Base-by-base conservation (phyloP, 164 flowering plant genomes). In the Chloranthus sessilifolius region DNA sequence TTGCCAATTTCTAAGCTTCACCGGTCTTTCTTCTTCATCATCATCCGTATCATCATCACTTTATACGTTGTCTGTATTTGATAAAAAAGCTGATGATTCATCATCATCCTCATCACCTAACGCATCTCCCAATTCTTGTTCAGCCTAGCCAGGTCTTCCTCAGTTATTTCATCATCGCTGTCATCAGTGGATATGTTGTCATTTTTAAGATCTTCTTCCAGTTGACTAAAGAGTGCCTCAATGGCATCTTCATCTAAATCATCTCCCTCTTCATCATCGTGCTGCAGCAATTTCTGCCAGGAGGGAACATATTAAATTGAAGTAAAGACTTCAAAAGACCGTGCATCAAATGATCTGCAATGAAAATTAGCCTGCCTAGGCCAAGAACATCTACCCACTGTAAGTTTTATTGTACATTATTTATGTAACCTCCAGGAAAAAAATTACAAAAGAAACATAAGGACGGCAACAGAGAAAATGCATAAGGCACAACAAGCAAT, bases 1-100 rank as follows among this genome's bases (percentile, higher is more conserved):
- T 56, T 94, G 97, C 99, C 96, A 94, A 58, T 56, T 80, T 79
- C 70, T 94, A 15, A 94, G 88, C 60, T 79, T 66, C 47, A 68
- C 49, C 9, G 80, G 88, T 43, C n/a, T 53, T 46, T 76, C 80
- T 24, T 71, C 80, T 10, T 84, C 88, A 0, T 77, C 90, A 1
- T n/a, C n/a, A n/a, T 74, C 81, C 0, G 69, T 81, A 3, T 69
- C 73, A 0, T 68, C 77, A 10, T 61, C 35, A 21, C 27, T 12
- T 12, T 46, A 30, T 17, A 3, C 14, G 29, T 6, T n/a, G n/a
- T 50, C 50, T 40, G 51, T 46, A 58, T 24, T 36, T 29, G 65
- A 47, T 15, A 68, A 17, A 47, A 46, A 22, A 33, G 28, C 73
- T 37, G 69, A 53, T 34, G 62, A 16, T n/a, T 80, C 88, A 54